Evolutionary conservation across 2,329 filamentous ascomycete genomes (phyloP), one percentile per base, ranked within the genome.

Genomic region (Pyrenophora tritici-repentis): DNA sequence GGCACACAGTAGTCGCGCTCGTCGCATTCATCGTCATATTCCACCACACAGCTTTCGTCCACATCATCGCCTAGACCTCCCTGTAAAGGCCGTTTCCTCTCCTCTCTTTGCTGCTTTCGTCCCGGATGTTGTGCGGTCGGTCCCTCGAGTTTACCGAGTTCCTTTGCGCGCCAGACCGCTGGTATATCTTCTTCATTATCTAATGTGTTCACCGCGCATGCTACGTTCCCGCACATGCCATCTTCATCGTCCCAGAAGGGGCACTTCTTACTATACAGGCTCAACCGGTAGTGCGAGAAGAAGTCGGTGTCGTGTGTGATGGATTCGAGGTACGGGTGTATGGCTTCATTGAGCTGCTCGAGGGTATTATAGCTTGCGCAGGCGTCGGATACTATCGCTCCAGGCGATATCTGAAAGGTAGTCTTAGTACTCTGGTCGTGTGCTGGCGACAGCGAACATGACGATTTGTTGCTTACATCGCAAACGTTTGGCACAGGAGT

Each of bases 1-100:
- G 91, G 91, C 4, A 97, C 85, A 75, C 94, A 99, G 74, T 97
- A 99, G 72, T 99, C 94, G 59, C 94, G 85, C 62, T 97, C 89
- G 76, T 97, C 93, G 75, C 91, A 96, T 75, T 97, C 93, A 67
- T 97, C 93, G 67, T 97, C 93, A 70, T 96, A 96, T 76, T 99
- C 94, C 14, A 97, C 87, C 38, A 99, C 91, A 72, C 94, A 99
- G 73, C 90, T 96, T 78, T 99, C 94, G 44, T 90, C 91, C 0
- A 97, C 93, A 48, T 87, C 79, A 43, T 92, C 90, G 39, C 94
- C 94, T 7, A 99, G 76, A 64, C 86, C 82, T 13, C 93, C 93
- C 63, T 91, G 86, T 6, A 97, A 78, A 16, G 94, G 94, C 49
- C 84, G 82, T 62, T 88, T 76, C 3, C 85, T 86, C 41, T 87